These are phyloP conservation scores for Dryas integrifolia DNA, from an alignment of 331 rosid genomes.

Conservation along the genomic window DNA sequence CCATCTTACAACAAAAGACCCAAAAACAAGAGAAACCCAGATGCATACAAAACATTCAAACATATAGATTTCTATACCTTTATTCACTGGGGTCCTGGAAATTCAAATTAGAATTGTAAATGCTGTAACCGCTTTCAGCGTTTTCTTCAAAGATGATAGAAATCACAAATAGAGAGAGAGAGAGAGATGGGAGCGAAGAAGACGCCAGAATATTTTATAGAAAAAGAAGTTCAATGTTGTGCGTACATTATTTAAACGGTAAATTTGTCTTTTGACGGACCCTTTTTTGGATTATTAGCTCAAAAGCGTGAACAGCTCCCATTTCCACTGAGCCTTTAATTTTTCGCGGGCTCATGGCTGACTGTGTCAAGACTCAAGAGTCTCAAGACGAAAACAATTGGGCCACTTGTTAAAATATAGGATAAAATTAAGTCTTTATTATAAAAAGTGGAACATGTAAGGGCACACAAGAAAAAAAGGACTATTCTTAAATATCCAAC, in stretches of 20 bases:
- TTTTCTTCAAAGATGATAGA: conserved; percentile 11
- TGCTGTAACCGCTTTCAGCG: conserved; percentile 9
- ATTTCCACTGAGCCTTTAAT: background rate
- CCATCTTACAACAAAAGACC: background rate
- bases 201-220: conserved; percentile 8
- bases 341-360: background rate
- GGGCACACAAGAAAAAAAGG: background rate
- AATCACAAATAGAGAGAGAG: background rate
- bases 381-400: background rate
- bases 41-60: conserved; percentile 1
- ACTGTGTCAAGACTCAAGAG: background rate
- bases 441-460: background rate
- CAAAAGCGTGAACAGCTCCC: background rate
- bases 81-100: background rate
- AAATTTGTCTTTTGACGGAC: background rate
- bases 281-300: background rate
- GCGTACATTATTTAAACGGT: conserved; percentile 2
- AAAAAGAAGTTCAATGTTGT: background rate
- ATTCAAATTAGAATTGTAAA: conserved; percentile 23
- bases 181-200: conserved; percentile 17
- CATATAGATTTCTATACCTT: conserved; percentile 5
- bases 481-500: background rate
- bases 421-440: background rate
- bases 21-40: conserved; percentile 1
- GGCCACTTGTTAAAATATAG: background rate